Percentiles rank a stretch among this genome's conserved stretches.
Evolutionary conservation across 2,329 filamentous ascomycete genomes (phyloP).

Genomic region (Ascomycota sp.): DNA sequence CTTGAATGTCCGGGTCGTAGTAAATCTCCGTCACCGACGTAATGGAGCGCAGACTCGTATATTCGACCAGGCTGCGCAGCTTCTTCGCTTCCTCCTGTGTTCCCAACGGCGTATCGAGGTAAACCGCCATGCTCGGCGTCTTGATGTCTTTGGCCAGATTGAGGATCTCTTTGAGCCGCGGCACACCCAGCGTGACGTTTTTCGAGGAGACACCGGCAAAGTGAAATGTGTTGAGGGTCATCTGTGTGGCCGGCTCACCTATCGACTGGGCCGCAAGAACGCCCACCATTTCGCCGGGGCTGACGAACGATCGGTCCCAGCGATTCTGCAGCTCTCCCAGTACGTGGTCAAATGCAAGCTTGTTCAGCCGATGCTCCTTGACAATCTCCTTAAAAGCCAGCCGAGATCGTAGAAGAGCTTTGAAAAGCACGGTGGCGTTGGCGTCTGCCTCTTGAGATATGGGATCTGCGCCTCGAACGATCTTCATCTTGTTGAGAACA

Average conservation of each 20-base stretch:
- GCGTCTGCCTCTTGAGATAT: conserved; percentile 73
- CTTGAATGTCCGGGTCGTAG: conserved; percentile 80
- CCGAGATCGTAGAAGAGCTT: conserved; percentile 72
- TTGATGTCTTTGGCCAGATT: conserved; percentile 97
- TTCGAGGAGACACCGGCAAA: conserved; percentile 99
- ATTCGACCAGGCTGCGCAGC: conserved; percentile 77
- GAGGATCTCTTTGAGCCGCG: conserved; percentile 96
- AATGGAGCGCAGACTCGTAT: conserved; percentile 81
- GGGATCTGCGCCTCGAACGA: conserved; percentile 68
- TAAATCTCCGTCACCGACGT: conserved; percentile 89
- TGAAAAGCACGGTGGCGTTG: conserved; percentile 81
- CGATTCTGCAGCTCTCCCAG: conserved; percentile 77
- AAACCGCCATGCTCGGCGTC: conserved; percentile 92
- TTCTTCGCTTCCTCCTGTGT: conserved; percentile 67
- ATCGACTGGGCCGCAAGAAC: conserved; percentile 96
- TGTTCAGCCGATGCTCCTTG: conserved; percentile 67
- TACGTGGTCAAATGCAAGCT: conserved; percentile 80
- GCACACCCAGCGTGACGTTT: conserved; percentile 98
- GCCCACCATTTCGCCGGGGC: conserved; percentile 95
- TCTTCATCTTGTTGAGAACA: conserved; percentile 55
- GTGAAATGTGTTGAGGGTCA: conserved; percentile 99
- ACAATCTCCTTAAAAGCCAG: conserved; percentile 88
- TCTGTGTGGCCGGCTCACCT: conserved; percentile 94
- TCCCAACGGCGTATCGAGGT: conserved; percentile 43
- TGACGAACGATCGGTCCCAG: conserved; percentile 70